Evolutionary conservation across 2,329 filamentous ascomycete species (phyloP), one percentile per base, ranked within the genome.

Genomic region (Aspergillus neoniger): DNA sequence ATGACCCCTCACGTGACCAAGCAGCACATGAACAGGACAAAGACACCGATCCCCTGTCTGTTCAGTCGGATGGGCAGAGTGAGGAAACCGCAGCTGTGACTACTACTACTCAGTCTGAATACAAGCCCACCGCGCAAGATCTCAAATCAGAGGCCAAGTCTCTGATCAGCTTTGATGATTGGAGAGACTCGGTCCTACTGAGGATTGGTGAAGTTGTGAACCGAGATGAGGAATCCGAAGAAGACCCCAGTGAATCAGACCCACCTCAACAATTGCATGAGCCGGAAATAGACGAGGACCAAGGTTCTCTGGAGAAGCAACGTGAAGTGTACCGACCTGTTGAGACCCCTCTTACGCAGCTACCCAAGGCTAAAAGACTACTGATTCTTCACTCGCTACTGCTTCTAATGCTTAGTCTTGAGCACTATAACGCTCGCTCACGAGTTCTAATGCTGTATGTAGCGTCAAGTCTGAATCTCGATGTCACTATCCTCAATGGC

Each of bases 351-450:
- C 80, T 95, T 10, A 56, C 61, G 3, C 55, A 71, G 10, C 69
- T 77, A 51, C 72, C 75, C 5, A 69, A 68, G 60, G 67, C 72
- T 25, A 84, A 82, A 66, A 80, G 82, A 9, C 77, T 91, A 2
- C 79, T 92, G 7, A 81, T 96, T 6, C 77, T 96, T 7, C 89
- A 95, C 67, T 85, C 87, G 0, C 79, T 92, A 43, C 79, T 96
- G 0, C 79, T 96, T 2, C 80, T 95, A 25, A 70, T 93, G 5
- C 78, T 96, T 2, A 92, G 90, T 2, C 78, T 96, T 14, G 88
- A 95, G 69, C 86, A 90, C 64, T 96, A 95, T 74, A 86, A 83
- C 44, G 86, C 90, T 4, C 88, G 91, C 69, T 90, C 91, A 3
- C 85, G 91, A 12, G 81, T 91, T 2, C 79, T 95, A 19, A 81